Evolutionary conservation across 306 rosid species (phyloP), one percentile per base, ranked within the genome.

Genomic region (Gastrolobium villosum): DNA sequence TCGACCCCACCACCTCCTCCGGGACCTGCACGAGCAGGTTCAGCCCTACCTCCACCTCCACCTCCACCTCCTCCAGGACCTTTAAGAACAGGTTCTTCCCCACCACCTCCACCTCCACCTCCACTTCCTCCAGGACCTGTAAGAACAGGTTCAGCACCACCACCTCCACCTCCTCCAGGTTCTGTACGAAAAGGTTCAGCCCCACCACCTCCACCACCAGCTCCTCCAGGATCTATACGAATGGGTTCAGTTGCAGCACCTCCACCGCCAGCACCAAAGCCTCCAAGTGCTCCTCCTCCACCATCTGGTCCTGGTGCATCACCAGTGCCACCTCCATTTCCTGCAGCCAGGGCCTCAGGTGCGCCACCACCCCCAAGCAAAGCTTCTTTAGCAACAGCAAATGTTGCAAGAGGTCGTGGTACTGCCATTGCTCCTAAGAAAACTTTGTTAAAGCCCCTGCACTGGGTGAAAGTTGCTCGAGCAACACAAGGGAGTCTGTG

Each of bases 381-480:
- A 34, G 66, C 81, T 61, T 84, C 88, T 83, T 82, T 68, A 70
- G 87, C 85, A 77, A 56, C 92, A 49, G 55, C 89, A 71, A 82
- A 52, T 81, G 80, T 87, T 52, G 99, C 87, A 74, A 87, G 85
- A 86, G 93, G 92, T 60, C 85, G 94, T 73, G 93, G 81, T 60
- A 72, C 81, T 55, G 74, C 69, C 70, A 86, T 4, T 88, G 86
- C 94, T 65, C 95, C 93, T 6, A 92, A 95, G 84, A 95, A 86
- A 83, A 69, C 80, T 86, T 73, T 89, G 4, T 84, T 95, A 60
- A 95, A 91, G 87, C 97, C 97, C 56, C 68, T 95, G 54, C 99
- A 95, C 67, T 95, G 99, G 99, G 97, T 92, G 61, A 95, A 95
- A 85, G 97, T 94, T 76, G 88, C 97, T 43, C 88, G 99, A 74